Conservation (phyloP, 164 flowering plant genomes). For the Vitis riparia region DNA sequence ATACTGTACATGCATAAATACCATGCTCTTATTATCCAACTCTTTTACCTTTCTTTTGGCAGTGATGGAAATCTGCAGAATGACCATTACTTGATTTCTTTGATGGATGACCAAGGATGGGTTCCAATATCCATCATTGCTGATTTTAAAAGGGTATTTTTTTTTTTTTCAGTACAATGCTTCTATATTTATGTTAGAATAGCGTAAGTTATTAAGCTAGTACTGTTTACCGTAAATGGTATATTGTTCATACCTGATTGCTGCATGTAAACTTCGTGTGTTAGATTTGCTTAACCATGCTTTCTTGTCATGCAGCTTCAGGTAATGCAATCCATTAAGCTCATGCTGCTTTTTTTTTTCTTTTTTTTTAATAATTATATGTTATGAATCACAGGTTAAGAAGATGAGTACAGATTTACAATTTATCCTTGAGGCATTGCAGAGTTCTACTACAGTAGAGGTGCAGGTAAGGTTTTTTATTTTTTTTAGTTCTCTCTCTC, state of each 20-base stretch:
- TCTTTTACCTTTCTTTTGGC: conserved; percentile 23
- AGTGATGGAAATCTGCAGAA: conserved; percentile 83
- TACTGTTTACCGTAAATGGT: background rate
- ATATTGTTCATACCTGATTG: background rate
- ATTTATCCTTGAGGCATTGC: conserved; percentile 77
- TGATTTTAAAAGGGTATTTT: conserved; percentile 76
- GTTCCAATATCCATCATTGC: conserved; percentile 72
- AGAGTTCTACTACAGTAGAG: conserved; percentile 59
- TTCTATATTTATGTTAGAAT: background rate
- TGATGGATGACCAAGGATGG: conserved; percentile 94
- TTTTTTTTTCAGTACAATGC: background rate
- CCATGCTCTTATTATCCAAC: background rate
- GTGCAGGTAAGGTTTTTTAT: conserved; percentile 58
- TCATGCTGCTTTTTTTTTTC: too few relatives aligned
- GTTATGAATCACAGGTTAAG: conserved; percentile 55
- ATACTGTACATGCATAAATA: background rate
- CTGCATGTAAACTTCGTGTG: background rate
- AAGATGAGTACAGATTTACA: conserved; percentile 67
- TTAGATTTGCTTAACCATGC: background rate
- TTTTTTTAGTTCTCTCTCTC: background rate
- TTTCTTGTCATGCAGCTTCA: too few relatives aligned
- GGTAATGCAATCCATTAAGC: too few relatives aligned
- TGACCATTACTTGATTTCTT: conserved; percentile 65
- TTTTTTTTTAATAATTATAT: background rate
- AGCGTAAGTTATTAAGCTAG: background rate